A percentile compares a stretch with the other conserved stretches of the same genome.
phyloP scores from a whole-genome alignment of 2,329 filamentous ascomycete species.

The Colletotrichum cuscutae region DNA sequence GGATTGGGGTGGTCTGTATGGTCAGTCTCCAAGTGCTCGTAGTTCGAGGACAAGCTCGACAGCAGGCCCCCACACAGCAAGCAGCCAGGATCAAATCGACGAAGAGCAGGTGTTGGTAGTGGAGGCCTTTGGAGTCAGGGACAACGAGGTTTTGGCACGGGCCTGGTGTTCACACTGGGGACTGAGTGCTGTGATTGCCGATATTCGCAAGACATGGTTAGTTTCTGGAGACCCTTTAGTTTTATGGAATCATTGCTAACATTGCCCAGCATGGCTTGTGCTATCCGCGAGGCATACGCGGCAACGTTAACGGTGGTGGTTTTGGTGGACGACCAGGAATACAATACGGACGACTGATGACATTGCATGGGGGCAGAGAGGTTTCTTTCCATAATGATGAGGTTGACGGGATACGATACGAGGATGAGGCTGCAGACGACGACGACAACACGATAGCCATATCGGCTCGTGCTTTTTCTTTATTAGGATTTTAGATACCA shows the following conservation, averaged over 20 bases:
- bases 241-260: not conserved
- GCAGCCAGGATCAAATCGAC: slow-evolving; percentile 55
- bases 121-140: slow-evolving; percentile 77
- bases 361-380: not conserved
- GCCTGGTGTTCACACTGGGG: slow-evolving; percentile 85
- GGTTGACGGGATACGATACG: not conserved
- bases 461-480: slow-evolving; percentile 14
- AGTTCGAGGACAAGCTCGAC: slow-evolving; percentile 45
- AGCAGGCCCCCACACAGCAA: slow-evolving; percentile 38
- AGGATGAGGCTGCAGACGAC: not conserved
- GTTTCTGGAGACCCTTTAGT: slow-evolving; percentile 40
- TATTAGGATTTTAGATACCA: slow-evolving; percentile 28
- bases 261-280: slow-evolving; percentile 71
- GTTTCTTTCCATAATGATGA: slow-evolving; percentile 8
- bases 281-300: slow-evolving; percentile 80
- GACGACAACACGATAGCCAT: not conserved
- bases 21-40: slow-evolving; percentile 41
- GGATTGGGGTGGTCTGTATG: slow-evolving; percentile 69
- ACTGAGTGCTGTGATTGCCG: slow-evolving; percentile 75
- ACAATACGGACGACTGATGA: slow-evolving; percentile 30
- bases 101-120: slow-evolving; percentile 76
- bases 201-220: slow-evolving; percentile 74
- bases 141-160: slow-evolving; percentile 80
- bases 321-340: slow-evolving; percentile 61
- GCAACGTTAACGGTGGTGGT: slow-evolving; percentile 79